Evolutionary conservation across 1,284 basidiomycete genomes (phyloP).

Genomic region (Chalciporus sp.): DNA sequence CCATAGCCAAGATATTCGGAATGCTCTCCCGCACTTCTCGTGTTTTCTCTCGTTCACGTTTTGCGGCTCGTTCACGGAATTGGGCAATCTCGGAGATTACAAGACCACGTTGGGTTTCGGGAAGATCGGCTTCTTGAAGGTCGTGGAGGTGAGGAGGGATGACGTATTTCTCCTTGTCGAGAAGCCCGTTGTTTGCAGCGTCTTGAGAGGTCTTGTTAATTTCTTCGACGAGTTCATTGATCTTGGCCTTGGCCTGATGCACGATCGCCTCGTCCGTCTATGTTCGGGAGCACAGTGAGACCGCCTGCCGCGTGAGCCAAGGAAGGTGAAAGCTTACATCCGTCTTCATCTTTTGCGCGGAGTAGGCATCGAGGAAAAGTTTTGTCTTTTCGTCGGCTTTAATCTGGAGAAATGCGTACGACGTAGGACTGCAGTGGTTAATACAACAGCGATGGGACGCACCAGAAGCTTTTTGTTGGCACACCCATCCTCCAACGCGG

Average conservation of each 20-base stretch:
- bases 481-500: conserved; percentile 82
- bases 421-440: conserved; percentile 42
- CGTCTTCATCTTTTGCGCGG: conserved; percentile 75
- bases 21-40: conserved; percentile 67
- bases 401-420: conserved; percentile 49
- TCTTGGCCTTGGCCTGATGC: conserved; percentile 55
- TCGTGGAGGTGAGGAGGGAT: conserved; percentile 95
- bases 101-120: conserved; percentile 91
- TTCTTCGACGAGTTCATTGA: conserved; percentile 59
- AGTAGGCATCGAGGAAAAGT: conserved; percentile 83
- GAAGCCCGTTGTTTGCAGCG: conserved; percentile 62
- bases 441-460: conserved; percentile 40
- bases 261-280: conserved; percentile 61
- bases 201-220: conserved; percentile 67
- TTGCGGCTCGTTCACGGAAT: conserved; percentile 86
- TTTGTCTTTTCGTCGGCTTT: conserved; percentile 95
- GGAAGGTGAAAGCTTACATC: conserved; percentile 52
- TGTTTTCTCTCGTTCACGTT: conserved; percentile 84
- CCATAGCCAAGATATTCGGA: conserved; percentile 36
- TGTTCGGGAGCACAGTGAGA: conserved; percentile 1
- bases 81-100: conserved; percentile 95
- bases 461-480: conserved; percentile 87
- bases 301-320: not conserved
- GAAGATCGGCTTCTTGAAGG: conserved; percentile 91
- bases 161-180: conserved; percentile 80